Conservation (phyloP, 106 monocot genomes). For the Xerophyta viscosa region DNA sequence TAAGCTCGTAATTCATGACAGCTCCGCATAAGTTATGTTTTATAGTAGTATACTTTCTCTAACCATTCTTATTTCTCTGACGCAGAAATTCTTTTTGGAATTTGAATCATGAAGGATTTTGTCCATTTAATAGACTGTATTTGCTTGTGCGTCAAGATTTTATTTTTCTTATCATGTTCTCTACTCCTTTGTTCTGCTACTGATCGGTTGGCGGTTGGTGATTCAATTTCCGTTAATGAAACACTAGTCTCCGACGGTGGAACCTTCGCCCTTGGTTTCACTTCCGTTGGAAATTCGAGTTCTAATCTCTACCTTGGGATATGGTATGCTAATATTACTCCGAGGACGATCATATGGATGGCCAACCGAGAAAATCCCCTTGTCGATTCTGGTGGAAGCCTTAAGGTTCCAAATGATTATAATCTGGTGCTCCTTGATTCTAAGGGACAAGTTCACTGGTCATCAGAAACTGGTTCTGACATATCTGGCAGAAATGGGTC, state of each 20-base stretch:
- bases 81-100: too few species aligned
- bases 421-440: conserved; percentile 10
- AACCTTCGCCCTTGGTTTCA: conserved; percentile 20
- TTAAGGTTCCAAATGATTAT: conserved; percentile 3
- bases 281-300: conserved; percentile 10
- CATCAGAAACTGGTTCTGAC: not conserved
- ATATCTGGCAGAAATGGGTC: not conserved
- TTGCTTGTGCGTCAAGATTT: not conserved
- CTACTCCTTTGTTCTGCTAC: conserved; percentile 6
- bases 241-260: conserved; percentile 17
- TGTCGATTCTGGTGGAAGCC: conserved; percentile 9
- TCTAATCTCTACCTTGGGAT: conserved; percentile 17
- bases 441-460: conserved; percentile 8
- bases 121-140: not conserved
- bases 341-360: conserved; percentile 31
- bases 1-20: too few species aligned
- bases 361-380: conserved; percentile 35
- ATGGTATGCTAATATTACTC: conserved; percentile 16
- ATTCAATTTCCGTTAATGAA: conserved; percentile 7
- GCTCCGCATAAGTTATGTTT: too few species aligned
- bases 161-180: conserved; percentile 2
- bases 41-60: too few species aligned
- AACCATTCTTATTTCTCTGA: too few species aligned
- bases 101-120: too few species aligned
- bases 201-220: conserved; percentile 10